These are phyloP conservation scores for Globisporangium sylvaticum DNA, from an alignment of 352 stramenopile species.

Conservation along the genomic window DNA sequence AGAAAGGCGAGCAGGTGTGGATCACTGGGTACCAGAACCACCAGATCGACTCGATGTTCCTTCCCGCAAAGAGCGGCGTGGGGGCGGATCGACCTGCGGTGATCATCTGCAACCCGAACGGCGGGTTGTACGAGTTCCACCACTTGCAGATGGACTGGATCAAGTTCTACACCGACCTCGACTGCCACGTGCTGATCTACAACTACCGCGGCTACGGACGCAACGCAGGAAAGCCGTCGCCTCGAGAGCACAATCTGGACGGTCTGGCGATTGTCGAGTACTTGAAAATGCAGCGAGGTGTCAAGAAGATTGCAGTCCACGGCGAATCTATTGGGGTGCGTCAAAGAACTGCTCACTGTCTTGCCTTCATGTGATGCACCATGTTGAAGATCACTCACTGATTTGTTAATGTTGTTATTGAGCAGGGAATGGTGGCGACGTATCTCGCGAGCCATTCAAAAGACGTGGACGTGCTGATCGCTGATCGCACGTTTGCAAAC, in stretches of 20 bases:
- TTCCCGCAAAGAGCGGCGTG: constrained; percentile 41
- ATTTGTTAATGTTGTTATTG: background rate
- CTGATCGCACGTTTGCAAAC: constrained; percentile 78
- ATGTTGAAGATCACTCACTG: too few relatives aligned
- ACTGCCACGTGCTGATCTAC: constrained; percentile 80
- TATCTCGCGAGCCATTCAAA: constrained; percentile 57
- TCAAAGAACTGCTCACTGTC: background rate
- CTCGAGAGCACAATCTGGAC: constrained; percentile 59
- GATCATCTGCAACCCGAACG: constrained; percentile 84
- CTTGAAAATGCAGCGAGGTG: constrained; percentile 42
- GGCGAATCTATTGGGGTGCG: constrained; percentile 76
- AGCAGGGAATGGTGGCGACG: constrained; percentile 64
- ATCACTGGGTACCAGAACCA: constrained; percentile 57
- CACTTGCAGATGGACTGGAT: constrained; percentile 89
- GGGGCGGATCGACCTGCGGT: constrained; percentile 43
- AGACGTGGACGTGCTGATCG: constrained; percentile 64
- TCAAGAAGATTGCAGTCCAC: constrained; percentile 69
- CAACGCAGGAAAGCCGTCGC: constrained; percentile 57
- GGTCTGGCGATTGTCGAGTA: constrained; percentile 72
- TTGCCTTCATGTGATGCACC: background rate
- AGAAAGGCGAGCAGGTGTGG: constrained; percentile 83
- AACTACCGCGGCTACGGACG: constrained; percentile 87
- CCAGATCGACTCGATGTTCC: constrained; percentile 78
- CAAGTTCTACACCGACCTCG: constrained; percentile 80
- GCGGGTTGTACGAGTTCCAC: constrained; percentile 83